Evolutionary conservation across 176 grass and related monocot species (phyloP).

Genomic region (maize (Zea mays)): DNA sequence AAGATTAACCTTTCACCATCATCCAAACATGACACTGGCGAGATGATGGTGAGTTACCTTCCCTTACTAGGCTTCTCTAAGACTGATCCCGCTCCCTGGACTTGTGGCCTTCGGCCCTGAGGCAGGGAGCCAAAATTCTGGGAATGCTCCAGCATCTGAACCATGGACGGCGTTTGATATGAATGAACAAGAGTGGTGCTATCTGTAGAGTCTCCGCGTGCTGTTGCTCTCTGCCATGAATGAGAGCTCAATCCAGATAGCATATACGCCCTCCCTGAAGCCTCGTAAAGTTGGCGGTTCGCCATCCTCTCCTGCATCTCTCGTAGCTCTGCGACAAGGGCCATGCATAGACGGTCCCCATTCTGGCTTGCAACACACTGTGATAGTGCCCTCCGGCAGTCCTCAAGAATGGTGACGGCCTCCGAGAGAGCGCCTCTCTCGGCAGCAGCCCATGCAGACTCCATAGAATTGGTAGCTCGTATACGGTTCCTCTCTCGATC

Average conservation of each 20-base stretch:
- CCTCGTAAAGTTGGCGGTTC: slow-evolving; percentile 61
- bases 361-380: slow-evolving; percentile 57
- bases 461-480: slow-evolving; percentile 61
- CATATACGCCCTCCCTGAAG: slow-evolving; percentile 80
- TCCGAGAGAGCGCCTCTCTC: slow-evolving; percentile 70
- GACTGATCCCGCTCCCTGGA: slow-evolving; percentile 16
- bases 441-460: slow-evolving; percentile 57
- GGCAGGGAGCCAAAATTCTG: slow-evolving; percentile 52
- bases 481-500: slow-evolving; percentile 82
- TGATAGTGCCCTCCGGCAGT: slow-evolving; percentile 47
- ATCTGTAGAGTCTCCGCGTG: slow-evolving; percentile 77
- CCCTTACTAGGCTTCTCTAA: slow-evolving; percentile 23
- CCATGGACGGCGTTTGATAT: slow-evolving; percentile 90
- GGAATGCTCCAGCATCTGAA: slow-evolving; percentile 73
- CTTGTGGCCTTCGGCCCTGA: slow-evolving; percentile 18
- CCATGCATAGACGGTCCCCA: slow-evolving; percentile 62
- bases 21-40: slow-evolving; percentile 13
- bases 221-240: slow-evolving; percentile 89
- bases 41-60: slow-evolving; percentile 36
- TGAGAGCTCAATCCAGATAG: slow-evolving; percentile 90
- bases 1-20: slow-evolving; percentile 16
- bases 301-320: slow-evolving; percentile 97
- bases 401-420: slow-evolving; percentile 72
- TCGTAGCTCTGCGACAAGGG: slow-evolving; percentile 77
- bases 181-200: slow-evolving; percentile 60